A percentile compares a stretch with the other conserved stretches of the same genome.
Evolutionary conservation across 2,329 filamentous ascomycete species (phyloP).

Genomic region (Aspergillus latus): DNA sequence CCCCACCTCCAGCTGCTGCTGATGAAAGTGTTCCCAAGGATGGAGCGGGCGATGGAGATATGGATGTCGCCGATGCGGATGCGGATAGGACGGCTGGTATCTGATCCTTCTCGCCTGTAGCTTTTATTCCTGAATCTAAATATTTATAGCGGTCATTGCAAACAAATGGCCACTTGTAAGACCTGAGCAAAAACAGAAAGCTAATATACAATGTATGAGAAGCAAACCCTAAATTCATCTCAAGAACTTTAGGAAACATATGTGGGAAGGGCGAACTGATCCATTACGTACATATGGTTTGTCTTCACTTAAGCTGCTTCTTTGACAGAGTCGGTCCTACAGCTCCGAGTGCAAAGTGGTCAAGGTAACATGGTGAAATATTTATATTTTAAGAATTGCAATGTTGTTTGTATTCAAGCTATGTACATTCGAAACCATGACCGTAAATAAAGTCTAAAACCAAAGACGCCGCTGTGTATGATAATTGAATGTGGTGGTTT

Average conservation of each 20-base stretch:
- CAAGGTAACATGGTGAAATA: too few relatives aligned
- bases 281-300: too few relatives aligned
- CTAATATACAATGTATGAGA: background rate
- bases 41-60: slow-evolving; percentile 29
- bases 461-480: background rate
- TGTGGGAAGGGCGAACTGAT: too few relatives aligned
- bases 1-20: slow-evolving; percentile 16
- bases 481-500: background rate
- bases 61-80: slow-evolving; percentile 33
- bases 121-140: background rate
- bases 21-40: slow-evolving; percentile 15
- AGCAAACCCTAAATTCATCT: background rate
- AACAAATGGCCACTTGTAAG: background rate
- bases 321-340: too few relatives aligned
- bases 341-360: too few relatives aligned
- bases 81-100: slow-evolving; percentile 20
- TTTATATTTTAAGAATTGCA: background rate
- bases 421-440: slow-evolving; percentile 8
- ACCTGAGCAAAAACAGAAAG: background rate
- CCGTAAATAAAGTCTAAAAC: background rate
- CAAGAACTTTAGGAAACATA: background rate
- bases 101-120: background rate
- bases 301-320: too few relatives aligned
- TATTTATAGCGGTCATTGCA: slow-evolving; percentile 9
- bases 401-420: background rate